Evolutionary conservation across 345 rosid genomes (phyloP), one percentile per base, ranked within the genome.

Genomic region (Lumnitzera littorea): DNA sequence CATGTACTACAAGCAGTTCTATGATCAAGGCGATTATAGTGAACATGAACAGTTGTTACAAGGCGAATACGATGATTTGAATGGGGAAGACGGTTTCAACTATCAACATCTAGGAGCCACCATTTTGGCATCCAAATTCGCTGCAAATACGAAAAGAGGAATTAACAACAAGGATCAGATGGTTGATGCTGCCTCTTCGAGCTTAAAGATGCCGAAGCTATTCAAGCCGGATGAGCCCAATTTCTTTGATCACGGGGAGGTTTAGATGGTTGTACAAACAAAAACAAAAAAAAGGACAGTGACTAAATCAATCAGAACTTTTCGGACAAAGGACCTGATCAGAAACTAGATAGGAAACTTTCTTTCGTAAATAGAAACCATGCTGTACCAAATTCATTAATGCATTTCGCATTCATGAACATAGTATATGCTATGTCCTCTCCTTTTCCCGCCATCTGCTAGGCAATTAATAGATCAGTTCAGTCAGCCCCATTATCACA

Each of bases 201-300:
- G 88, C 78, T 76, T 84, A 61, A 74, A 85, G 66, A 86, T 92
- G 87, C 89, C 91, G 48, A 74, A 78, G 73, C 60, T 92, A 67
- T 72, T 84, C 48, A 94, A 90, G 74, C 97, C 91, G 16, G 82
- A 84, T 46, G 95, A 87, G 43, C 95, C 84, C 63, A 83, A 94
- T 78, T 94, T 80, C 59, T 70, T 24, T n/a, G 15, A 11, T 23
- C 60, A 59, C n/a, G 24, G 36, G 27, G 58, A 55, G 15, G 46
- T 15, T 53, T 53, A 53, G 56, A 11, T 53, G 24, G 56, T 53
- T 23, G 15, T 20, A 20, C 20, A 24, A 53, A 25, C 13, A 53
- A 25, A 23, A 1, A 5, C 14, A 53, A 31, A 5, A 53, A 53
- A 20, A 31, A 24, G 31, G 2, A 12, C 13, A 53, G 52, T 2